Percentiles rank a stretch among this genome's conserved stretches.
These are phyloP conservation scores for Zalaria obscura DNA, from an alignment of 2,329 filamentous ascomycete species.

Conservation along the genomic window DNA sequence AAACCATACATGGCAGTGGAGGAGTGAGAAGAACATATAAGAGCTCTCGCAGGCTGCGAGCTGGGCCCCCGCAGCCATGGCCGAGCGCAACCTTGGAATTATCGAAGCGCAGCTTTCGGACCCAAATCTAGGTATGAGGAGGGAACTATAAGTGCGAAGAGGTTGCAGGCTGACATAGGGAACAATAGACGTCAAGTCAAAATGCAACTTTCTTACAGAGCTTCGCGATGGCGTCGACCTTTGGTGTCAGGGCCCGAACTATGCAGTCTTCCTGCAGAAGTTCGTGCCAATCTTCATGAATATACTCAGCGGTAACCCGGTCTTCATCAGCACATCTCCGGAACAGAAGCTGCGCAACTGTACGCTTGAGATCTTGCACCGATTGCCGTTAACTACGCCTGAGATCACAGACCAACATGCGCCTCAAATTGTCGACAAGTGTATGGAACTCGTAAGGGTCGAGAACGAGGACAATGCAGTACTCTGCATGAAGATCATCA, in stretches of 20 bases:
- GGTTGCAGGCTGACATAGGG: conserved; percentile 1
- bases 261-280: conserved; percentile 68
- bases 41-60: background rate
- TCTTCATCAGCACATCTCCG: conserved; percentile 78
- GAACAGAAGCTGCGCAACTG: conserved; percentile 94
- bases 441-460: conserved; percentile 74
- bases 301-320: conserved; percentile 71
- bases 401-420: conserved; percentile 83
- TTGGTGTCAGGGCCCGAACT: conserved; percentile 65
- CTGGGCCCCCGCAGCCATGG: conserved; percentile 6
- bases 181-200: conserved; percentile 58
- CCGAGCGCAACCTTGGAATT: conserved; percentile 13
- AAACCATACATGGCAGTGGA: background rate
- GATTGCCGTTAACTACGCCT: conserved; percentile 58
- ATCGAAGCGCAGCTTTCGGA: background rate
- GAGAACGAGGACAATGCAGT: conserved; percentile 99
- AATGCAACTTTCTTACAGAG: conserved; percentile 68
- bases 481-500: conserved; percentile 95
- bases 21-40: background rate
- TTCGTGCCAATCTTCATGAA: conserved; percentile 81
- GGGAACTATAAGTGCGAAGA: background rate
- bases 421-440: conserved; percentile 72
- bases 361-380: conserved; percentile 86
- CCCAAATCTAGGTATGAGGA: conserved; percentile 1
- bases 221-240: conserved; percentile 86